Evolutionary conservation across 139 green algal genomes (phyloP), one percentile per base, ranked within the genome.

Genomic region (Picochlorum sp.): DNA sequence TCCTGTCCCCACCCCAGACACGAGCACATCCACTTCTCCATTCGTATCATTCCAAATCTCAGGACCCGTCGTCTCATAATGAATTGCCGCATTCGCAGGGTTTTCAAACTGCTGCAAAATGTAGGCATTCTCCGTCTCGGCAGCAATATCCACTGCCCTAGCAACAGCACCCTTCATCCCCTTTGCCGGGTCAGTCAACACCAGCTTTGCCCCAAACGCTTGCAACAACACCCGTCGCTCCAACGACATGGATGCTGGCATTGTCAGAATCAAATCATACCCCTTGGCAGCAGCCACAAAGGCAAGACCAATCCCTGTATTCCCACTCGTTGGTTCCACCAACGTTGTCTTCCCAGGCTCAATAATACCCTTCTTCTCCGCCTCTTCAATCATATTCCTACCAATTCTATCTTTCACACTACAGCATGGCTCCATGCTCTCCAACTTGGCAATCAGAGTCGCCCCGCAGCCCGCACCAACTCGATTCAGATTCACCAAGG

Each of bases 71-170:
- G 85, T 95, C 60, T 87, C 71, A 72, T 90, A 94, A 75, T 98
- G 92, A 6, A 91, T 74, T 56, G 79, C 52, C 21, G 61, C 28
- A 78, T 98, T 98, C 72, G 87, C 84, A 28, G 88, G 84, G 82
- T 98, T 99, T 77, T 99, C 87, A 79, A 99, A 98, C 77, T 99
- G 94, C 81, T 98, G 90, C 69, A 97, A 85, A 68, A 97, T 90
- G 83, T 87, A 96, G 1, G 86, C 72, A 73, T 89, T 74, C 2
- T 78, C 66, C 0, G 82, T 96, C 32, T 69, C 73, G 45, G 60
- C 69, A 28, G 86, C 79, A 45, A 99, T 89, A 76, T 97, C 82
- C 76, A 95, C 83, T 4, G 92, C 92, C 82, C 95, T 96, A 24
- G 71, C 62, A 8, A 99, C 85, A 20, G 90, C 90, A 18, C 87